Conservation (phyloP, 2,329 filamentous ascomycete genomes). For the Camptophora hylomeconis region DNA sequence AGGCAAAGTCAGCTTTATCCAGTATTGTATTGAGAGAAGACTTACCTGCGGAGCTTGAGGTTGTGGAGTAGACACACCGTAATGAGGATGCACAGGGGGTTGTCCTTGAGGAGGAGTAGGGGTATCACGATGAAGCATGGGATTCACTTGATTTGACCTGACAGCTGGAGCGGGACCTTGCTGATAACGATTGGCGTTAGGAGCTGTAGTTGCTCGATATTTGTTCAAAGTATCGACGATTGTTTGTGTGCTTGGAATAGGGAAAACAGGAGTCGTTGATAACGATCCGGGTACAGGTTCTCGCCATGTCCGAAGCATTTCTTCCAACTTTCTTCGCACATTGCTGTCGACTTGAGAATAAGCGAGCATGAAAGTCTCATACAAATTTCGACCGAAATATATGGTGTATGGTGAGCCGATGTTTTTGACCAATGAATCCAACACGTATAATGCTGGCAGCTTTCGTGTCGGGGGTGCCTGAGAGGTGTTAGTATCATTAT, state of each 20-base stretch:
- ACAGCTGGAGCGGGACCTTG: conserved; percentile 34
- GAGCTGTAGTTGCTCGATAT: conserved; percentile 46
- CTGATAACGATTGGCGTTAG: conserved; percentile 38
- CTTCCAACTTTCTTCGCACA: conserved; percentile 83
- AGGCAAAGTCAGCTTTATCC: conserved; percentile 5
- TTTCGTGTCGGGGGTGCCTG: conserved; percentile 83
- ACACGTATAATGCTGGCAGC: conserved; percentile 87
- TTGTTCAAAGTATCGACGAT: conserved; percentile 94
- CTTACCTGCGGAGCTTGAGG: conserved; percentile 10
- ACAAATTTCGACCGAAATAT: conserved; percentile 84
- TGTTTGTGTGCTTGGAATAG: conserved; percentile 69
- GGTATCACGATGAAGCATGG: conserved; percentile 48
- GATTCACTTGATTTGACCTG: conserved; percentile 28
- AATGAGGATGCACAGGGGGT: conserved; percentile 6
- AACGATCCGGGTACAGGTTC: conserved; percentile 88
- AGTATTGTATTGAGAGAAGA: too few species aligned
- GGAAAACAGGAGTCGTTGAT: conserved; percentile 84
- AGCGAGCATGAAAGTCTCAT: conserved; percentile 90
- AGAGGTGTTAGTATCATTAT: conserved; percentile 13
- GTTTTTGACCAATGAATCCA: conserved; percentile 98
- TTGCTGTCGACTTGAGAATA: conserved; percentile 77
- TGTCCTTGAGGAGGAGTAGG: conserved; percentile 53
- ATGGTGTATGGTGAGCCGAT: conserved; percentile 94
- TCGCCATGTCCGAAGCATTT: conserved; percentile 97
- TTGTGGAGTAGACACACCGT: conserved; percentile 16